Evolutionary conservation across 352 stramenopile species (phyloP), one percentile per base, ranked within the genome.

Genomic region (Pythium insidiosum): DNA sequence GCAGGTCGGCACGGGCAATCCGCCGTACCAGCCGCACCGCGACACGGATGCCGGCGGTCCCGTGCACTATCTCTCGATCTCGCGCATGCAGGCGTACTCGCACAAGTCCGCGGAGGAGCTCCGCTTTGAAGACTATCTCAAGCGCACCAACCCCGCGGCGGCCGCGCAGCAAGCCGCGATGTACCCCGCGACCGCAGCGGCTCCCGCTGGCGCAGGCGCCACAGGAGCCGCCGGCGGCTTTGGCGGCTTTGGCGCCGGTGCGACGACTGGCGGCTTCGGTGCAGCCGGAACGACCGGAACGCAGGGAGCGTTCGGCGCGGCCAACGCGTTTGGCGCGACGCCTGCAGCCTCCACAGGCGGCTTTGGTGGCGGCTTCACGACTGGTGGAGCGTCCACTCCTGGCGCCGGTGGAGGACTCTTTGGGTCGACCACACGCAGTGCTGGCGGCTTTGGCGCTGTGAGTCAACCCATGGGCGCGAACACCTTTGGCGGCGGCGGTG

Each of bases 81-180:
- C 65, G 6, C 62, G 68, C 28, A 89, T 89, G 77, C 58, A 45
- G 28, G 63, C 68, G 41, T 89, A 86, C 45, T 38, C 68, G 23
- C 74, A 86, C 68, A 89, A 89, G 53, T 86, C 74, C 9, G 59
- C 56, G 1, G 77, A 89, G 56, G 77, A 89, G 41, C 53, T 89
- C 7, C 73, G 77, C 9, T 86, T 73, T 30, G 78, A 88, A 66
- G 78, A 90, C 26, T 88, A 88, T 30, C 44, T 87, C 37, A 89
- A 89, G 60, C 72, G 72, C 29, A 83, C 68, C 6, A 72, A 89
- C 48, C 73, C 76, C 9, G 61, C 63, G 9, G 19, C 55, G 37
- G 53, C 53, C 4, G 28, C 41, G 26, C 35, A 40, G 22, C 36
- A 56, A 13, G 60, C 60, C 4, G 56, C 60, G 1, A 15, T 53